These are phyloP conservation scores for Melampsora americana DNA, from an alignment of 1,284 basidiomycete species.

Conservation along the genomic window DNA sequence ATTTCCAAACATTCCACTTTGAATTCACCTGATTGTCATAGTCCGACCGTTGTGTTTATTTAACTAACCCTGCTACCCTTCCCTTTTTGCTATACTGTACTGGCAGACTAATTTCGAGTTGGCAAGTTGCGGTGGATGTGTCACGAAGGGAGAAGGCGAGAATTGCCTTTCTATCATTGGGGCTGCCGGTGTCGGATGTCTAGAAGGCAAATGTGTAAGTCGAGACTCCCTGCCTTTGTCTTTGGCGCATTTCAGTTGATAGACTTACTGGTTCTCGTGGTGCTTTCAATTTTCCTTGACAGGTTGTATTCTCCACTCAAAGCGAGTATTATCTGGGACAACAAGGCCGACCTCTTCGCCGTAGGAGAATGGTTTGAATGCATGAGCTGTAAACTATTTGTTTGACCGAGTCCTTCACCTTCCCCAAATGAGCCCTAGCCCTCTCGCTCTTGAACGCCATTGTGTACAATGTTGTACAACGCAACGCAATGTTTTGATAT, in stretches of 20 bases:
- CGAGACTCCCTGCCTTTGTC: not conserved
- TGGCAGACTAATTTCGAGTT: constrained; percentile 22
- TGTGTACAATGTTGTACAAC: not conserved
- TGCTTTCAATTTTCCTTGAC: too few relatives aligned
- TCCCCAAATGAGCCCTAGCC: not conserved
- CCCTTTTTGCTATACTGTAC: not conserved
- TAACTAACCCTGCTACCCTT: not conserved
- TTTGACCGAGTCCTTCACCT: not conserved
- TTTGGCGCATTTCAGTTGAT: not conserved
- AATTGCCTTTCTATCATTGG: constrained; percentile 32
- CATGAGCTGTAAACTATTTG: not conserved
- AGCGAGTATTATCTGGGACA: constrained; percentile 9
- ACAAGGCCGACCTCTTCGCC: constrained; percentile 10
- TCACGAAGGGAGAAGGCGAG: constrained; percentile 18
- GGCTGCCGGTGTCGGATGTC: constrained; percentile 39
- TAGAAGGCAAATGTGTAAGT: constrained; percentile 38
- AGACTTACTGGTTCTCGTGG: not conserved
- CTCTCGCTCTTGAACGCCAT: not conserved
- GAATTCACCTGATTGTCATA: not conserved
- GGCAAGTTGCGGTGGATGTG: constrained; percentile 42
- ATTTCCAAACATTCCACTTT: not conserved
- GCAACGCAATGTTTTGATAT: not conserved
- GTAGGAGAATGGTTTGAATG: constrained; percentile 5
- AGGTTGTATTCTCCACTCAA: constrained; percentile 20
- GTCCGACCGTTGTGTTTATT: not conserved